Base-by-base conservation (phyloP, 441 rosid species). In the Lagerstroemia fauriei region DNA sequence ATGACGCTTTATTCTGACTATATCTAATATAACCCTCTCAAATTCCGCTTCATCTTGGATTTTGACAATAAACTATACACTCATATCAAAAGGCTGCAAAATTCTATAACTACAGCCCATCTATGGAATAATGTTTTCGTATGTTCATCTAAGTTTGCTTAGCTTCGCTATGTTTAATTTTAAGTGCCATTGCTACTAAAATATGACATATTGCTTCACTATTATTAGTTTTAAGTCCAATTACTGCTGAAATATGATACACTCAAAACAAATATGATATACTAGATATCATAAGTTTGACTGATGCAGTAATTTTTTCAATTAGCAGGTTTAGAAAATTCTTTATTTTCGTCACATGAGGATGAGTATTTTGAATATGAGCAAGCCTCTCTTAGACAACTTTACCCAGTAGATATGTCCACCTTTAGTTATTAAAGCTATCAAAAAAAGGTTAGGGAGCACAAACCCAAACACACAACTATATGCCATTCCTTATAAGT, bases 301-400 rank as follows among this genome's bases (percentile, higher is more conserved):
- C 50, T 47, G 50, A 47, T 47, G 50, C 11, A 47, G 50, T 78
- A 41, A 41, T 41, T 72, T 32, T 72, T 47, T 12, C 31, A 47
- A 38, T 32, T 72, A 25, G 46, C 95, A 97, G 99, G 95, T 80
- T 94, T 97, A 82, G 90, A 98, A n/a, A 98, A 95, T 84, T 95
- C 98, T 81, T 91, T 97, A 77, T 97, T 95, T 90, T 93, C 98
- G 82, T 85, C 94, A 81, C 97, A 97, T 91, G 94, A 94, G 89
- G 99, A 95, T 83, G 99, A 97, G 78, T 97, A 94, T 92, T 92
- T 95, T 84, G 99, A 97, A 86, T 92, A 92, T 82, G 99, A 97
- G 89, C 95, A 82, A 86, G 98, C 99, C 85, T 97, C 99, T 87
- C 94, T 97, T 84, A 89, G 84, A 86, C 99, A 97, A 88, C 92